phyloP scores from a whole-genome alignment of 768 basidiomycete genomes.

The Hypsizygus marmoreus region DNA sequence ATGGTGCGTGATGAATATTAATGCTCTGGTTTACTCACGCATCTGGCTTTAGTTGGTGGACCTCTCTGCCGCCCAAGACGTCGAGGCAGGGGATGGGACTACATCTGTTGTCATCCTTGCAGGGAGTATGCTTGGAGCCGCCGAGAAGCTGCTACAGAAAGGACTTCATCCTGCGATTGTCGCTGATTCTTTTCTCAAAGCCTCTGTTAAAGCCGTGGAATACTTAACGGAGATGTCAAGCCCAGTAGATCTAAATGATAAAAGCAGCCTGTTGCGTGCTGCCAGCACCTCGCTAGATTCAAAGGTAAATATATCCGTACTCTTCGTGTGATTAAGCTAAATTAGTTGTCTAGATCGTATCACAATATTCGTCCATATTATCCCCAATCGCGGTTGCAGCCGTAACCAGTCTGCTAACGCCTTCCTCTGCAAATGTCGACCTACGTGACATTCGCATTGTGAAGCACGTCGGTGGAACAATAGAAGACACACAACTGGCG shows the following conservation, averaged over 20 bases:
- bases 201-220: constrained; percentile 91
- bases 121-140: constrained; percentile 88
- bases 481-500: constrained; percentile 96
- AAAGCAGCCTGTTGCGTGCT: constrained; percentile 81
- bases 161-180: constrained; percentile 98
- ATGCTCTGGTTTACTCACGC: constrained; percentile 9
- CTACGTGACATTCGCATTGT: constrained; percentile 94
- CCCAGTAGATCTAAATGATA: constrained; percentile 89
- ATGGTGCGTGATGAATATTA: constrained; percentile 66
- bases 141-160: constrained; percentile 96
- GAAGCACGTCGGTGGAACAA: constrained; percentile 98
- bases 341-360: constrained; percentile 74
- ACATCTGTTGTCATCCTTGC: constrained; percentile 97
- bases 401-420: constrained; percentile 87
- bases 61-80: constrained; percentile 95
- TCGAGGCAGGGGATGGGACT: constrained; percentile 98
- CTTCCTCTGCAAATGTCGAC: constrained; percentile 93
- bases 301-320: constrained; percentile 54
- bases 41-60: constrained; percentile 84
- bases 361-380: constrained; percentile 96
- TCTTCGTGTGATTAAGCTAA: constrained; percentile 1
- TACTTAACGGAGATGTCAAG: constrained; percentile 91
- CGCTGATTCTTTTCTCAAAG: constrained; percentile 94
- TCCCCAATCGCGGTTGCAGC: constrained; percentile 98
- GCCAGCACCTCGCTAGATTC: constrained; percentile 96